Conservation (phyloP, 768 basidiomycete genomes). For the Lanmaoa pseudosensibilis region DNA sequence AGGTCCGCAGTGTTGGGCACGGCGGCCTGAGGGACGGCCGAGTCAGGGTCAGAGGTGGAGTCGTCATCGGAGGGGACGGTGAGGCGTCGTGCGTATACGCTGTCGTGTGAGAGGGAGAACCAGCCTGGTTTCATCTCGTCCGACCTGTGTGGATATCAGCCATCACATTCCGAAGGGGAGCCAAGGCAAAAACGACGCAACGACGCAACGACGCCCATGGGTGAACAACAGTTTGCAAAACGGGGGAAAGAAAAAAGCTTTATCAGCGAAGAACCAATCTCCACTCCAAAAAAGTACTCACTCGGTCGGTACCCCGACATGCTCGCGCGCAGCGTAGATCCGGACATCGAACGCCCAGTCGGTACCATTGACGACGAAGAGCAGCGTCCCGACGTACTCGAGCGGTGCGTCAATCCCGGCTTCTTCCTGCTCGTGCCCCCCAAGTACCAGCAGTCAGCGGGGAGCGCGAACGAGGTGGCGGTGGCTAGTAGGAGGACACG, state of each 20-base stretch:
- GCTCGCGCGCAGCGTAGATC: conserved; percentile 64
- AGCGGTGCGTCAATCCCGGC: conserved; percentile 69
- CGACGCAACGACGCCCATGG: too few relatives aligned
- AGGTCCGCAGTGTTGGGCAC: conserved; percentile 3
- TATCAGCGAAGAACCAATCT: too few relatives aligned
- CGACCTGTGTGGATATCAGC: conserved; percentile 46
- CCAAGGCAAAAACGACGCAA: neutral
- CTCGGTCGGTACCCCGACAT: conserved; percentile 65
- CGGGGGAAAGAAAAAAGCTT: too few relatives aligned
- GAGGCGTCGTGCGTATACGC: conserved; percentile 12
- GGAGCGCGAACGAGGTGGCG: neutral
- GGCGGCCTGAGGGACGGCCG: too few relatives aligned
- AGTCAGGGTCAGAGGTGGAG: neutral
- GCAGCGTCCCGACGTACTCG: conserved; percentile 59
- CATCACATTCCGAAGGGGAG: neutral
- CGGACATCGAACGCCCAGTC: conserved; percentile 72
- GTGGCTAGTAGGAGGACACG: neutral
- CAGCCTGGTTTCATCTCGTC: conserved; percentile 89
- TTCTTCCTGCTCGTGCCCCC: conserved; percentile 63
- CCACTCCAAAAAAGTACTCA: too few relatives aligned
- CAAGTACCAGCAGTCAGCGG: neutral
- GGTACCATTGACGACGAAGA: conserved; percentile 56
- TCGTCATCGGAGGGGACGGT: neutral
- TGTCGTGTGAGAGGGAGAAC: conserved; percentile 48
- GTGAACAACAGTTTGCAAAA: too few relatives aligned